A percentile compares a stretch with the other conserved stretches of the same genome.
phyloP scores from a whole-genome alignment of 306 rosid species.

The Rosa lucieae region DNA sequence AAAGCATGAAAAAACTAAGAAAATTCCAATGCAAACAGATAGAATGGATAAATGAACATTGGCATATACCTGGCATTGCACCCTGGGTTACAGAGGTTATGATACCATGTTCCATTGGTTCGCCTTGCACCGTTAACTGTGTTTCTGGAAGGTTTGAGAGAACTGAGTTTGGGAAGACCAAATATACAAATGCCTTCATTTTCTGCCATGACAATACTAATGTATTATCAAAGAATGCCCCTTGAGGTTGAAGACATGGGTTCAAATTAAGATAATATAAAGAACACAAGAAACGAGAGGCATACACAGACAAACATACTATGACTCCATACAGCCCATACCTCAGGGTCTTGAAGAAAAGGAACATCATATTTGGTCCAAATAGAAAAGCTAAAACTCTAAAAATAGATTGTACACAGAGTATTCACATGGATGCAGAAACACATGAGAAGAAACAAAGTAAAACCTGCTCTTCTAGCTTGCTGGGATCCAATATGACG shows the following conservation, averaged over 20 bases:
- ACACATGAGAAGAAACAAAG: neutral
- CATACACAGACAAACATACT: neutral
- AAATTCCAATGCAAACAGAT: neutral
- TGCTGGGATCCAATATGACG: slow-evolving; percentile 77
- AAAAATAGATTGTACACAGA: neutral
- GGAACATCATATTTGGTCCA: neutral
- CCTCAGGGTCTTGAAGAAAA: neutral
- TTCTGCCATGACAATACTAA: slow-evolving; percentile 46
- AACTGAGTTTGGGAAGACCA: slow-evolving; percentile 79
- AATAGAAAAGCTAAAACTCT: neutral
- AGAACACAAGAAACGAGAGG: neutral
- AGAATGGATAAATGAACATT: slow-evolving; percentile 1
- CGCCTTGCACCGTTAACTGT: slow-evolving; percentile 39
- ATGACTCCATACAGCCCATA: neutral
- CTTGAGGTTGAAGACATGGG: neutral
- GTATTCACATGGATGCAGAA: neutral
- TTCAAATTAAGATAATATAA: neutral
- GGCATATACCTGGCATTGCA: slow-evolving; percentile 72
- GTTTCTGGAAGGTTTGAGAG: slow-evolving; percentile 52
- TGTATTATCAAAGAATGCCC: neutral
- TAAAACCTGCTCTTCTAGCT: slow-evolving; percentile 84
- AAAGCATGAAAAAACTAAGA: neutral
- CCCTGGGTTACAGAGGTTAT: slow-evolving; percentile 91
- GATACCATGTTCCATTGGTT: slow-evolving; percentile 77
- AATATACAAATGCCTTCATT: slow-evolving; percentile 71